These are phyloP conservation scores for Cyphellophora europaea DNA, from an alignment of 2,329 filamentous ascomycete species.

Conservation along the genomic window DNA sequence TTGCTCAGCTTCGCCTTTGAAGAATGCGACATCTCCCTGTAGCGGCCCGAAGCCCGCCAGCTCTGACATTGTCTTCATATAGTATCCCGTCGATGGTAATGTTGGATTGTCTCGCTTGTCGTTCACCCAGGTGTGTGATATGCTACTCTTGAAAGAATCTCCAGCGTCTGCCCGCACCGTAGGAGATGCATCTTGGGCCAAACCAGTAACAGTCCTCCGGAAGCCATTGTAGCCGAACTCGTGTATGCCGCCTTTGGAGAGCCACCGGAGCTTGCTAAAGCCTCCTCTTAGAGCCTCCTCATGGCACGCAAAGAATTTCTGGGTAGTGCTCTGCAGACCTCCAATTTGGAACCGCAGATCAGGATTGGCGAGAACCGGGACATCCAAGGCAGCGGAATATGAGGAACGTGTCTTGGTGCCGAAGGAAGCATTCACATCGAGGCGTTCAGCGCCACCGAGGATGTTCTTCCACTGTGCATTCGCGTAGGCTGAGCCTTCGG, in stretches of 20 bases:
- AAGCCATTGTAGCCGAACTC: conserved; percentile 70
- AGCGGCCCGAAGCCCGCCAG: conserved; percentile 80
- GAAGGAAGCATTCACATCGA: conserved; percentile 77
- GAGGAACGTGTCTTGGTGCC: conserved; percentile 86
- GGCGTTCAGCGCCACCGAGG: conserved; percentile 83
- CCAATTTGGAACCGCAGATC: conserved; percentile 72
- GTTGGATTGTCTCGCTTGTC: conserved; percentile 79
- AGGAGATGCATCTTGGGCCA: conserved; percentile 66
- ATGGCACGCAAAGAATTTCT: conserved; percentile 89
- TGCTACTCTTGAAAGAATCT: conserved; percentile 79
- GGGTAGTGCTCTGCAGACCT: conserved; percentile 69
- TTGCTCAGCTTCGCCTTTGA: conserved; percentile 80
- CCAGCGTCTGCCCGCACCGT: conserved; percentile 78
- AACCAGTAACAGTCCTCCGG: conserved; percentile 81
- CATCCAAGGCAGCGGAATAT: conserved; percentile 77
- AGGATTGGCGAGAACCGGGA: conserved; percentile 75
- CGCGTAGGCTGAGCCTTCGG: conserved; percentile 87
- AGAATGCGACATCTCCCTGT: conserved; percentile 84
- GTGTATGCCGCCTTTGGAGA: conserved; percentile 55
- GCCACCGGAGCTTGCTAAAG: conserved; percentile 67
- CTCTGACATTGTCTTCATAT: conserved; percentile 68
- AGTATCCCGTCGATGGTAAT: conserved; percentile 72
- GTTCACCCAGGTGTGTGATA: conserved; percentile 70
- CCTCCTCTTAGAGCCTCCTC: conserved; percentile 79
- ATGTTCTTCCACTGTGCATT: conserved; percentile 84